A percentile compares a stretch with the other conserved stretches of the same genome.
phyloP scores from a whole-genome alignment of 345 rosid genomes.

The Erysimum cheiranthoides region DNA sequence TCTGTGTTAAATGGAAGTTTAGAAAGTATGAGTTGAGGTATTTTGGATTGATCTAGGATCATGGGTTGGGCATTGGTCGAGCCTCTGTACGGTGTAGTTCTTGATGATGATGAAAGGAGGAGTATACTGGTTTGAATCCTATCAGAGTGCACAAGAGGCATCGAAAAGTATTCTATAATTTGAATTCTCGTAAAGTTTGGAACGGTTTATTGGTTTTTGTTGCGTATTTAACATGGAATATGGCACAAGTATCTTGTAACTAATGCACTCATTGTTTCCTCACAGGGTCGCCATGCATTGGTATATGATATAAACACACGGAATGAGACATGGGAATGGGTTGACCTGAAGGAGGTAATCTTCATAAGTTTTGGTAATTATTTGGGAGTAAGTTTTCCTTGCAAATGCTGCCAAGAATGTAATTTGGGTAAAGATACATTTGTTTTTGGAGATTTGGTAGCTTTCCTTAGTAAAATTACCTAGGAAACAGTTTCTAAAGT shows the following conservation, averaged over 20 bases:
- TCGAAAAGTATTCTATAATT: not conserved
- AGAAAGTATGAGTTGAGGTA: not conserved
- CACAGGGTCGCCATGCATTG: constrained; percentile 82
- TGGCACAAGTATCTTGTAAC: constrained; percentile 1
- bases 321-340: constrained; percentile 96
- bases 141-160: not conserved
- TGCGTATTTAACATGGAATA: not conserved
- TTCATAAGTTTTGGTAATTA: not conserved
- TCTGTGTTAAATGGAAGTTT: not conserved
- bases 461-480: not conserved
- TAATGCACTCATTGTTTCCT: constrained; percentile 27
- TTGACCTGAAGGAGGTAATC: constrained; percentile 85
- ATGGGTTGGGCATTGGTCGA: not conserved
- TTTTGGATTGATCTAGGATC: constrained; percentile 2
- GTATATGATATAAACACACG: constrained; percentile 73
- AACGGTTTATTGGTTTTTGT: not conserved
- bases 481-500: not conserved
- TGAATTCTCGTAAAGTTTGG: not conserved
- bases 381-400: not conserved
- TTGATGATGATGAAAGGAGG: constrained; percentile 2
- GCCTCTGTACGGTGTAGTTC: constrained; percentile 4
- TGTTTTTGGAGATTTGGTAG: not conserved
- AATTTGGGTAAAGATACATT: not conserved
- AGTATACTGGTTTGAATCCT: not conserved
- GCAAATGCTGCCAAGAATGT: not conserved